These are phyloP conservation scores for Plasmodium knowlesi DNA, from an alignment of 169 alveolate genomes.

Conservation along the genomic window DNA sequence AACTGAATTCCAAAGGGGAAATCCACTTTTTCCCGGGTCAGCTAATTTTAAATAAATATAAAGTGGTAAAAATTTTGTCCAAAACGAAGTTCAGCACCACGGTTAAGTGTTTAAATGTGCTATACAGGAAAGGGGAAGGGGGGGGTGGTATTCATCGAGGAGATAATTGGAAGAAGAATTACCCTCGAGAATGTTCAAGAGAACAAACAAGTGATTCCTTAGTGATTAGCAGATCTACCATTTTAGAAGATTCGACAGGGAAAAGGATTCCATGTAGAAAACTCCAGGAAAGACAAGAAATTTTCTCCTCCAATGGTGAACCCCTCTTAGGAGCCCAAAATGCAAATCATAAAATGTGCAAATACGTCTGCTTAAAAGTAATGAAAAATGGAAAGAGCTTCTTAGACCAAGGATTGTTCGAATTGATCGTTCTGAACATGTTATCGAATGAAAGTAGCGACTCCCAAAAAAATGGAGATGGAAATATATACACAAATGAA, in stretches of 20 bases:
- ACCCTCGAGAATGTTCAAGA: background rate
- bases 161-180: background rate
- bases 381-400: constrained; percentile 94
- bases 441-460: constrained; percentile 88
- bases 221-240: background rate
- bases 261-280: background rate
- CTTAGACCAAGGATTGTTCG: constrained; percentile 93
- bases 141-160: background rate
- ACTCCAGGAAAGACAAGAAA: background rate
- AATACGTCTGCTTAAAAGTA: constrained; percentile 91
- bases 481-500: constrained; percentile 11
- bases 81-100: constrained; percentile 92
- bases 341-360: constrained; percentile 70
- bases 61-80: constrained; percentile 89
- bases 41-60: constrained; percentile 90
- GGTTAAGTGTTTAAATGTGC: constrained; percentile 89
- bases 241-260: background rate
- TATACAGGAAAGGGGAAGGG: constrained; percentile 33
- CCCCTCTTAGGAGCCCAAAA: background rate
- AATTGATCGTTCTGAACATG: constrained; percentile 87
- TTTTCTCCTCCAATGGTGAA: background rate
- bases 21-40: constrained; percentile 90
- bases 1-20: constrained; percentile 90
- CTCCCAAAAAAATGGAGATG: constrained; percentile 19
- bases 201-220: background rate